Evolutionary conservation across 768 basidiomycete species (phyloP), one percentile per base, ranked within the genome.

Genomic region (Kwoniella sp.): DNA sequence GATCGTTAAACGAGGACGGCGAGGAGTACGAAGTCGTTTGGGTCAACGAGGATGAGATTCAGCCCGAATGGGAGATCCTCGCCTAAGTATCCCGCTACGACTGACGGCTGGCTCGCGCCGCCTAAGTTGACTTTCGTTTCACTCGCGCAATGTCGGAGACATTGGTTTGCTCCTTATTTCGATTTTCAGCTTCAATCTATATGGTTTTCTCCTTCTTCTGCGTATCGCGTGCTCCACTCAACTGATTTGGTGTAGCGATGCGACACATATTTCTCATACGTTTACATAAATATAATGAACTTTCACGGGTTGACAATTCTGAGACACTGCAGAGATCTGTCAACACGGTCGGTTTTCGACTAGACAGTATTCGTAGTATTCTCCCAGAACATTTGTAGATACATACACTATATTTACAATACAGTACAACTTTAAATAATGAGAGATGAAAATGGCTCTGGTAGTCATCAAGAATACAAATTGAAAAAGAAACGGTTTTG

Each of bases 21-120:
- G 71, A 61, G 23, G 68, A 73, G 31, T 69, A 58, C 29, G 71
- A 73, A 30, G 63, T 70, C 28, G 63, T 73, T 20, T 73, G 71
- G 71, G 71, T 73, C 0, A 56, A 69, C 25, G 68, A 73, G 30
- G 63, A 65, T 48, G 71, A 73, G 15, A 62, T 73, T 47, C 41
- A 67, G 37, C 47, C 48, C 41, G 71, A 50, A 31, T 72, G 71
- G 71, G 71, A 66, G 59, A 54, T 72, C 29, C 55, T 71, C 11
- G 56, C 41, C 41, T 45, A 45, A 45, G 41, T 45, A n/a, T n/a
- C n/a, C 15, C 3, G 41, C 9, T 45, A 17, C 20, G 20, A 45
- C 20, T 20, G 41, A 9, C 34, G 5, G 7, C 34, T 37, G 34
- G 5, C 13, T 37, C 7, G 34, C 5, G 34, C 34, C 34, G 13